phyloP scores from a whole-genome alignment of 2,329 filamentous ascomycete species.

The Claviceps purpurea region DNA sequence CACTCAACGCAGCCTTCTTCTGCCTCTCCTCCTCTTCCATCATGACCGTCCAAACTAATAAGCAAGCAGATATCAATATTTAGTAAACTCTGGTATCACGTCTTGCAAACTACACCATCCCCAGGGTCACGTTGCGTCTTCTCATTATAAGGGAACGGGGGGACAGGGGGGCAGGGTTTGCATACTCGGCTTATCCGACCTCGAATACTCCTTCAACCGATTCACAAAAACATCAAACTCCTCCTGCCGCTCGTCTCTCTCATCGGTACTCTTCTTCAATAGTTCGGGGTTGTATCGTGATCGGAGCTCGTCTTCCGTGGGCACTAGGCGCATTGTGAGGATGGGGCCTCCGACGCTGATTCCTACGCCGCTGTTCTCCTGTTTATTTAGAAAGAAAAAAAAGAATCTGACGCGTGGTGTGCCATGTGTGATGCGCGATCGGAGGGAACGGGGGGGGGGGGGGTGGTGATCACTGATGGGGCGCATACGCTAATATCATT shows the following conservation, averaged over 20 bases:
- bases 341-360: constrained; percentile 75
- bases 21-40: constrained; percentile 33
- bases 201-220: constrained; percentile 76
- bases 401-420: too few species aligned
- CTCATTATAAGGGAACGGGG: neutral
- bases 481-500: too few species aligned
- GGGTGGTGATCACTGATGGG: too few species aligned
- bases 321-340: constrained; percentile 65
- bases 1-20: constrained; percentile 22
- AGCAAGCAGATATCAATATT: neutral
- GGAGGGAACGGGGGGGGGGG: too few species aligned
- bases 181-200: constrained; percentile 83
- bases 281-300: constrained; percentile 87
- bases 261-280: constrained; percentile 75
- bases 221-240: constrained; percentile 83
- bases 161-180: constrained; percentile 7
- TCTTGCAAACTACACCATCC: too few species aligned
- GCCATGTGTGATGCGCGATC: too few species aligned
- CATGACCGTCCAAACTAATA: constrained; percentile 38
- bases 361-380: too few species aligned
- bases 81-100: neutral
- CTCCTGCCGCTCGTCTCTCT: constrained; percentile 59
- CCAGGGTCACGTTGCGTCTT: neutral
- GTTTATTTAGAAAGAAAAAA: too few species aligned
- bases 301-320: constrained; percentile 86